These are phyloP conservation scores for Populus hybrid DNA, from an alignment of 441 rosid genomes.

Conservation along the genomic window DNA sequence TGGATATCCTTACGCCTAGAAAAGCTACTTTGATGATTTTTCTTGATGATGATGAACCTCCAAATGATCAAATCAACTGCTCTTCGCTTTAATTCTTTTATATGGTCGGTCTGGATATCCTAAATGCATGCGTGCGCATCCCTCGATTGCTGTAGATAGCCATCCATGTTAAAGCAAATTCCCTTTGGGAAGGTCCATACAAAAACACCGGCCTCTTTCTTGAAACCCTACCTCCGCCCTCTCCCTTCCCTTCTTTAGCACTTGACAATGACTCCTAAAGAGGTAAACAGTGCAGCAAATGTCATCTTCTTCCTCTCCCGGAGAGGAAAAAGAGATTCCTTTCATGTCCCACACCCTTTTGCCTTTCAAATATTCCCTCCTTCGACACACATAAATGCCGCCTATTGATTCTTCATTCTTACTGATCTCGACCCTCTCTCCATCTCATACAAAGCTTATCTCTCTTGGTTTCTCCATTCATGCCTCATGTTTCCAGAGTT, in stretches of 20 bases:
- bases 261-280: slow-evolving; percentile 24
- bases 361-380: slow-evolving; percentile 55
- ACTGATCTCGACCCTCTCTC: slow-evolving; percentile 22
- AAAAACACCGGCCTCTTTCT: slow-evolving; percentile 14
- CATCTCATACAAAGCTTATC: slow-evolving; percentile 15
- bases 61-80: background rate
- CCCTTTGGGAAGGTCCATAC: slow-evolving; percentile 26
- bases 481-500: slow-evolving; percentile 44
- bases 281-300: slow-evolving; percentile 14
- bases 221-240: background rate
- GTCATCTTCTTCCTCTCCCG: slow-evolving; percentile 3
- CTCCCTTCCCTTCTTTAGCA: slow-evolving; percentile 13
- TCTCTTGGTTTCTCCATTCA: slow-evolving; percentile 15
- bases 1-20: slow-evolving; percentile 36
- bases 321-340: slow-evolving; percentile 55
- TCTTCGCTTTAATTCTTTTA: slow-evolving; percentile 13
- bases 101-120: slow-evolving; percentile 43
- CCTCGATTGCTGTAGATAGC: slow-evolving; percentile 1
- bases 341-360: slow-evolving; percentile 53
- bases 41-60: background rate
- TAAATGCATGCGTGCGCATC: background rate
- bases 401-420: slow-evolving; percentile 40
- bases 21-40: slow-evolving; percentile 32
- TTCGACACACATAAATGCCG: slow-evolving; percentile 40
- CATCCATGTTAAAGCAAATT: slow-evolving; percentile 41